Evolutionary conservation across 352 stramenopile genomes (phyloP).

Genomic region (Lagenidium sp.): DNA sequence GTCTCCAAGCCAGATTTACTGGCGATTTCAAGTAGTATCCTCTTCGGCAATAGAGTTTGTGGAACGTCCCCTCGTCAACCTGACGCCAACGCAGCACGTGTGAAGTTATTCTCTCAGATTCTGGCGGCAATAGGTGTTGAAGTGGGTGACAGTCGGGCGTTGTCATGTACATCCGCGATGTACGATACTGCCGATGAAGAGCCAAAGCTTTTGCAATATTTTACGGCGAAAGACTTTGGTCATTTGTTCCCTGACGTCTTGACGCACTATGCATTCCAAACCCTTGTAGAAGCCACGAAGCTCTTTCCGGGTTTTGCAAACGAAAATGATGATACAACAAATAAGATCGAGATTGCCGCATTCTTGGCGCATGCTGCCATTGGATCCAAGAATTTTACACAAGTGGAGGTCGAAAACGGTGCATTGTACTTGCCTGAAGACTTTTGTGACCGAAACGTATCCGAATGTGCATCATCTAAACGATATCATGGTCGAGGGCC

Average conservation of each 20-base stretch:
- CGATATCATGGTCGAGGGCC: conserved; percentile 13
- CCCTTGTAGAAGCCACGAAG: conserved; percentile 3
- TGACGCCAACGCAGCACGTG: too few species aligned
- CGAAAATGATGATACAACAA: conserved; percentile 3
- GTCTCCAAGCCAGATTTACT: too few species aligned
- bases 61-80: too few species aligned
- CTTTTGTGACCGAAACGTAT: conserved; percentile 6
- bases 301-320: conserved; percentile 11
- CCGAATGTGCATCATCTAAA: conserved; percentile 2
- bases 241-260: conserved; percentile 8
- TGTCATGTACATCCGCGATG: too few species aligned
- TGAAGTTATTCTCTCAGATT: too few species aligned
- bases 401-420: conserved; percentile 3
- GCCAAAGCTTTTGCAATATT: too few species aligned
- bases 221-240: conserved; percentile 2
- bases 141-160: too few species aligned
- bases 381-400: conserved; percentile 4
- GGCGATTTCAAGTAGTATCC: too few species aligned
- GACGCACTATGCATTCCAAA: conserved; percentile 6
- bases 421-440: conserved; percentile 1
- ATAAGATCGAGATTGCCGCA: conserved; percentile 11
- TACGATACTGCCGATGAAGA: too few species aligned
- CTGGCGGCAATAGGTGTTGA: too few species aligned
- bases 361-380: conserved; percentile 12
- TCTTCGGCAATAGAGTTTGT: too few species aligned